A percentile compares a stretch with the other conserved stretches of the same genome.
Conservation (phyloP, 139 green algal genomes). For the Coelastrella sp. region DNA sequence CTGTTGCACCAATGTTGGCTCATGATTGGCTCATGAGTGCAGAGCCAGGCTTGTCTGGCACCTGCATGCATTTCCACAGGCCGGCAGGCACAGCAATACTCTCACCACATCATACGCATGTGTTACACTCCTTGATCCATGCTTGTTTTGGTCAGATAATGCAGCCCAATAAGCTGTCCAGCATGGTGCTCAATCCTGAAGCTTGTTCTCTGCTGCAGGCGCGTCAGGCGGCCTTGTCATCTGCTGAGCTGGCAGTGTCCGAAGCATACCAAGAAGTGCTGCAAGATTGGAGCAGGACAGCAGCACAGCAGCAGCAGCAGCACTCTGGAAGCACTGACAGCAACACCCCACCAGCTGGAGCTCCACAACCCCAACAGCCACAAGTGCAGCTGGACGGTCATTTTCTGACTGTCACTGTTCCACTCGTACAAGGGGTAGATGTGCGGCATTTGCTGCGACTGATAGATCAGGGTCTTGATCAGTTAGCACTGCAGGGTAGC, state of each 20-base stretch:
- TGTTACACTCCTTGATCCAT: too few species aligned
- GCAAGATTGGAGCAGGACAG: not conserved
- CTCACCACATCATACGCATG: too few species aligned
- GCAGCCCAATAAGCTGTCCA: too few species aligned
- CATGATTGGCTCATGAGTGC: too few species aligned
- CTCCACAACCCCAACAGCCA: not conserved
- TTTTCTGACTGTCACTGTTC: slow-evolving; percentile 8
- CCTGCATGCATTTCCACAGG: too few species aligned
- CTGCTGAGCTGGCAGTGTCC: slow-evolving; percentile 23
- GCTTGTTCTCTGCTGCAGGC: not conserved
- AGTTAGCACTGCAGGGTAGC: slow-evolving; percentile 6
- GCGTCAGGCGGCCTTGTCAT: not conserved
- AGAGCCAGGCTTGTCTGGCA: too few species aligned
- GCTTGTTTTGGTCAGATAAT: too few species aligned
- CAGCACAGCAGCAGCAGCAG: slow-evolving; percentile 13
- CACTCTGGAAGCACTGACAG: slow-evolving; percentile 11
- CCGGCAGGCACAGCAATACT: too few species aligned
- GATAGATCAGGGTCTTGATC: not conserved
- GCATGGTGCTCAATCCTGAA: not conserved
- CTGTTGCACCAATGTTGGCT: too few species aligned
- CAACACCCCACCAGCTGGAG: not conserved
- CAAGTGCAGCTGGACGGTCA: slow-evolving; percentile 7
- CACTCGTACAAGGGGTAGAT: slow-evolving; percentile 13
- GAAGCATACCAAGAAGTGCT: slow-evolving; percentile 12
- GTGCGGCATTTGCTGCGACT: not conserved